These are phyloP conservation scores for Chalaropsis ovoidea DNA, from an alignment of 2,329 filamentous ascomycete genomes.

Conservation along the genomic window DNA sequence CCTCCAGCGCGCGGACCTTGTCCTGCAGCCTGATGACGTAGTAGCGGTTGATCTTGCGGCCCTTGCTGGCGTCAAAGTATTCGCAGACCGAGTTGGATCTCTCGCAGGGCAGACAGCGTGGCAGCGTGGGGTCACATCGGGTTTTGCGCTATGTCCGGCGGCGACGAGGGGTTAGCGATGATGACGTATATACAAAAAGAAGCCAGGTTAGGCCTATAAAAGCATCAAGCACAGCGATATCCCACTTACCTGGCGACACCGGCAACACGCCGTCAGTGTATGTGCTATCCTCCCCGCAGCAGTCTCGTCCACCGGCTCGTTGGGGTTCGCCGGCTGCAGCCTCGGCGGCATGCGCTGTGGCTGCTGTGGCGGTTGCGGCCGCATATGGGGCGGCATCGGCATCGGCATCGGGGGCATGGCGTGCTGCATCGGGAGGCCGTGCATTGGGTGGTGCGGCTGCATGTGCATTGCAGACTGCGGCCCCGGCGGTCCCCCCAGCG, in stretches of 20 bases:
- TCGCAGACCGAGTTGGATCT: conserved; percentile 85
- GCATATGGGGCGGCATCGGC: conserved; percentile 19
- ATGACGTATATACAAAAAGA: neutral
- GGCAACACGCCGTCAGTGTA: conserved; percentile 68
- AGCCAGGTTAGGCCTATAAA: too few relatives aligned
- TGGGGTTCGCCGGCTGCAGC: conserved; percentile 24
- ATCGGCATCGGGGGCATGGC: conserved; percentile 21
- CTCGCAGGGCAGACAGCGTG: conserved; percentile 85
- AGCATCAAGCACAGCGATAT: too few relatives aligned
- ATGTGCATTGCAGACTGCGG: conserved; percentile 22
- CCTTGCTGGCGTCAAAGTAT: conserved; percentile 85
- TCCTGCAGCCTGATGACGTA: conserved; percentile 91
- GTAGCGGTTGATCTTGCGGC: conserved; percentile 73
- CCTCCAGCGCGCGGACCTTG: conserved; percentile 70
- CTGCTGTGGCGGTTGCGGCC: conserved; percentile 15
- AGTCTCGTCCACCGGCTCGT: conserved; percentile 27
- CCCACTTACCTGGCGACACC: conserved; percentile 62
- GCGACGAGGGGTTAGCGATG: conserved; percentile 10
- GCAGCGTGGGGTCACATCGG: conserved; percentile 84
- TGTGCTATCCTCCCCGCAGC: conserved; percentile 56
- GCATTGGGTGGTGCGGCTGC: conserved; percentile 28
- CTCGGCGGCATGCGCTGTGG: conserved; percentile 21
- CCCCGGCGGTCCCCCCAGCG: conserved; percentile 21
- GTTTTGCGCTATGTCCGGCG: conserved; percentile 65
- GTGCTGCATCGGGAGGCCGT: conserved; percentile 21